phyloP scores from a whole-genome alignment of 176 grass and related monocot genomes.

The Triticum turgidum region DNA sequence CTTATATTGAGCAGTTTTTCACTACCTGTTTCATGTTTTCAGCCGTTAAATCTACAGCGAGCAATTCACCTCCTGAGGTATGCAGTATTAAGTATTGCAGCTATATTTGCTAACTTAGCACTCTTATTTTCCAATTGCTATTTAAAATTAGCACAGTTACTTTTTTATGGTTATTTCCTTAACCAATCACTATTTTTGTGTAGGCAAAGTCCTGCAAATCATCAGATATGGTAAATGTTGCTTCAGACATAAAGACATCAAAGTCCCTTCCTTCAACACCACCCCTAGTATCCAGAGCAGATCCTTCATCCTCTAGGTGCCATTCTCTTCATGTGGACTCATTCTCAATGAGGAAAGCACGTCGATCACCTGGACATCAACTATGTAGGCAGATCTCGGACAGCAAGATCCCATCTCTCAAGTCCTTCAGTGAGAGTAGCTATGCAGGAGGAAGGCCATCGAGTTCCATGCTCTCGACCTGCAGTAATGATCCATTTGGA shows the following conservation, averaged over 20 bases:
- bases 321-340: conserved; percentile 32
- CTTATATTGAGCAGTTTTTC: not conserved
- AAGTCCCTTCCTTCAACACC: conserved; percentile 48
- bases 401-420: conserved; percentile 55
- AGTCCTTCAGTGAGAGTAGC: conserved; percentile 39
- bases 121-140: not conserved
- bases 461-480: conserved; percentile 27
- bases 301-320: conserved; percentile 30
- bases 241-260: conserved; percentile 47
- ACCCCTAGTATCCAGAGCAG: conserved; percentile 14
- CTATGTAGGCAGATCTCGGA: conserved; percentile 51
- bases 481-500: conserved; percentile 20
- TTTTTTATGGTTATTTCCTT: conserved; percentile 9
- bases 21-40: conserved; percentile 46
- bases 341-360: conserved; percentile 52
- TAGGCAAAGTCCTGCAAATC: conserved; percentile 24
- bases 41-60: conserved; percentile 53
- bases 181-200: not conserved
- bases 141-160: not conserved
- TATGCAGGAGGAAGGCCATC: conserved; percentile 23
- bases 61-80: conserved; percentile 51
- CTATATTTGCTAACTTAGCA: not conserved
- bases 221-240: not conserved
- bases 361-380: conserved; percentile 46
- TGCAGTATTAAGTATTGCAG: not conserved